phyloP scores from a whole-genome alignment of 441 rosid species.

The Adansonia gregorii region DNA sequence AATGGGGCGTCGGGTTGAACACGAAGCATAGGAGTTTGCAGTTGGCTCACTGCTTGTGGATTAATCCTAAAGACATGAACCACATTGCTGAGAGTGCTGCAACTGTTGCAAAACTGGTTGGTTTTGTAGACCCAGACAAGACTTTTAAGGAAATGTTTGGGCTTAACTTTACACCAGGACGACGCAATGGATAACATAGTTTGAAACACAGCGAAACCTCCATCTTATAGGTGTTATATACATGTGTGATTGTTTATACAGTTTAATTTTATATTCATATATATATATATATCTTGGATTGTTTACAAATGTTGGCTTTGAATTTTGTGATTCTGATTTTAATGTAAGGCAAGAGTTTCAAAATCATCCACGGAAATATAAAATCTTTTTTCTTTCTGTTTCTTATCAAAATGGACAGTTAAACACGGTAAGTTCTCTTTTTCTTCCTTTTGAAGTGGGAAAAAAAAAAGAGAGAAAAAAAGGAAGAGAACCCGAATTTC shows the following conservation, averaged over 20 bases:
- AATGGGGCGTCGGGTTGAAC: slow-evolving; percentile 72
- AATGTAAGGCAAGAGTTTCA: not conserved
- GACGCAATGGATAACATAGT: slow-evolving; percentile 35
- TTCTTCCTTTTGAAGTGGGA: too few relatives aligned
- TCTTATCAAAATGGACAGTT: too few relatives aligned
- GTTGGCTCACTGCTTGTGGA: slow-evolving; percentile 69
- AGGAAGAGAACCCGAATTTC: too few relatives aligned
- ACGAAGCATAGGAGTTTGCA: slow-evolving; percentile 68
- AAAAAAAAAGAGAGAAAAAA: too few relatives aligned
- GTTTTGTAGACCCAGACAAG: slow-evolving; percentile 61
- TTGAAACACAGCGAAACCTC: slow-evolving; percentile 60
- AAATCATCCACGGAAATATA: not conserved
- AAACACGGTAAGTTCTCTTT: too few relatives aligned
- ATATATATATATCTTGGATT: too few relatives aligned
- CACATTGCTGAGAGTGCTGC: slow-evolving; percentile 77
- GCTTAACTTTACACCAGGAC: slow-evolving; percentile 63
- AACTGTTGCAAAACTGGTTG: slow-evolving; percentile 70
- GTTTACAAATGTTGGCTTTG: not conserved
- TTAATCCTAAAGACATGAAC: slow-evolving; percentile 56
- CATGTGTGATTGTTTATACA: not conserved
- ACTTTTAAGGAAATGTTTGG: slow-evolving; percentile 78
- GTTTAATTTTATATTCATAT: not conserved
- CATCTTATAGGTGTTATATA: slow-evolving; percentile 32
- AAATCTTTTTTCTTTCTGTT: too few relatives aligned
- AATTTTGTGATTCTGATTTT: not conserved